phyloP scores from a whole-genome alignment of 208 protist species.

The Willaertia magna region DNA sequence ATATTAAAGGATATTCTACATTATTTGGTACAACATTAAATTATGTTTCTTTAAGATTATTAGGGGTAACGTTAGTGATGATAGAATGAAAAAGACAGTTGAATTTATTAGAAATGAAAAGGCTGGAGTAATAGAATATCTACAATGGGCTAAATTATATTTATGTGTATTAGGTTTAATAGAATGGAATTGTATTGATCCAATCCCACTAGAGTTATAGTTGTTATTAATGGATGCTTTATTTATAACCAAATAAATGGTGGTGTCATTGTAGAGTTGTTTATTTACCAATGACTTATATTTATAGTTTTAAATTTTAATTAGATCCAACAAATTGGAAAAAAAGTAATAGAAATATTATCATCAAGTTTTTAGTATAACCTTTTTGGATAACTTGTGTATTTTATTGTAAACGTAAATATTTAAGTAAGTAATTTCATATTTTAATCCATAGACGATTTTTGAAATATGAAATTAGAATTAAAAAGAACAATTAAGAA shows the following conservation, averaged over 20 bases:
- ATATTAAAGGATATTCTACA: slow-evolving; percentile 84
- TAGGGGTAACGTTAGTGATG: slow-evolving; percentile 64
- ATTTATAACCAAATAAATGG: slow-evolving; percentile 53
- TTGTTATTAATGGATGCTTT: slow-evolving; percentile 73
- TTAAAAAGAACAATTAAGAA: too few relatives aligned
- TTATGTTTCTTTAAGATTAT: slow-evolving; percentile 79
- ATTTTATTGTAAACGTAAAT: too few relatives aligned
- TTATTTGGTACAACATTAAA: slow-evolving; percentile 88
- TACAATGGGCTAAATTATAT: slow-evolving; percentile 93
- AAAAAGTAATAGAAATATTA: too few relatives aligned
- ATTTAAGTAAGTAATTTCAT: too few relatives aligned
- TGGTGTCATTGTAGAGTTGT: slow-evolving; percentile 94
- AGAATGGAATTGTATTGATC: slow-evolving; percentile 77
- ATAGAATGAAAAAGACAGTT: slow-evolving; percentile 40
- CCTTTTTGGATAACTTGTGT: too few relatives aligned
- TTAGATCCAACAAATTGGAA: too few relatives aligned
- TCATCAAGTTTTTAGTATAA: too few relatives aligned
- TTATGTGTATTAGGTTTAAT: slow-evolving; percentile 72
- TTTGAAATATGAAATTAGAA: too few relatives aligned
- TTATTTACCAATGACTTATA: slow-evolving; percentile 85
- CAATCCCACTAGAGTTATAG: slow-evolving; percentile 78
- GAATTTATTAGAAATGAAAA: slow-evolving; percentile 51
- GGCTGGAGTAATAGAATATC: slow-evolving; percentile 60
- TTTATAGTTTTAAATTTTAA: slow-evolving; percentile 81
- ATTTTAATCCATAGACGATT: too few relatives aligned